Evolutionary conservation across 73 alveolate genomes (phyloP).

Genomic region (Paramecium bursaria): DNA sequence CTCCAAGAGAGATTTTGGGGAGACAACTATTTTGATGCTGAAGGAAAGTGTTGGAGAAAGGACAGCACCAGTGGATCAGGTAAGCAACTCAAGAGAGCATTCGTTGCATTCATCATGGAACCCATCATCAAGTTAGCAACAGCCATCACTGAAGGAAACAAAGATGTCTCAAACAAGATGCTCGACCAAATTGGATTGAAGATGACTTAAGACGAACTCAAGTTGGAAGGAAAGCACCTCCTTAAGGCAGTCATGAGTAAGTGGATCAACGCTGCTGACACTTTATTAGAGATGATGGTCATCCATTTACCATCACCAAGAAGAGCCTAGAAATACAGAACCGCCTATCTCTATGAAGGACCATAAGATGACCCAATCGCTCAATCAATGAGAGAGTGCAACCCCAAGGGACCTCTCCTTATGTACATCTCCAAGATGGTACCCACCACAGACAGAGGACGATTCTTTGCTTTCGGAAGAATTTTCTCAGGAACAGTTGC

Average conservation of each 20-base stretch:
- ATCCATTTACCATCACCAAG: slow-evolving; percentile 98
- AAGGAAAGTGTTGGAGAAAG: slow-evolving; percentile 96
- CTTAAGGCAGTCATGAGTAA: slow-evolving; percentile 91
- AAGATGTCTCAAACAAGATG: slow-evolving; percentile 89
- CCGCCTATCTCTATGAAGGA: slow-evolving; percentile 98
- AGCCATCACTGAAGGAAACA: slow-evolving; percentile 89
- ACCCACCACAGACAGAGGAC: slow-evolving; percentile 98
- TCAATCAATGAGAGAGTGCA: slow-evolving; percentile 94
- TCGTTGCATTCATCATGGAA: slow-evolving; percentile 95
- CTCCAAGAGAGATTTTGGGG: slow-evolving; percentile 98
- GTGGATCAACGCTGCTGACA: slow-evolving; percentile 99
- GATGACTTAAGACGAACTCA: slow-evolving; percentile 93
- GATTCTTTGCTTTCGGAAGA: slow-evolving; percentile 99
- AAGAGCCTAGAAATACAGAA: slow-evolving; percentile 97
- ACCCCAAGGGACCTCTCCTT: slow-evolving; percentile 98
- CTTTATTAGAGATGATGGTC: slow-evolving; percentile 98
- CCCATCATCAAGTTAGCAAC: slow-evolving; percentile 94
- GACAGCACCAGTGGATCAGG: slow-evolving; percentile 86
- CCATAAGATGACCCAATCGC: slow-evolving; percentile 99
- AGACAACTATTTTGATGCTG: slow-evolving; percentile 97
- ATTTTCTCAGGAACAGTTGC: slow-evolving; percentile 98
- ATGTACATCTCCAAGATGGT: slow-evolving; percentile 99
- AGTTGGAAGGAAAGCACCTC: slow-evolving; percentile 75
- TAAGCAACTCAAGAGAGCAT: slow-evolving; percentile 89
- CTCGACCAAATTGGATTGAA: slow-evolving; percentile 89